Percentiles rank a stretch among this genome's conserved stretches.
These are phyloP conservation scores for Paratinospora sagittata DNA, from an alignment of 164 flowering plant species.

Conservation along the genomic window DNA sequence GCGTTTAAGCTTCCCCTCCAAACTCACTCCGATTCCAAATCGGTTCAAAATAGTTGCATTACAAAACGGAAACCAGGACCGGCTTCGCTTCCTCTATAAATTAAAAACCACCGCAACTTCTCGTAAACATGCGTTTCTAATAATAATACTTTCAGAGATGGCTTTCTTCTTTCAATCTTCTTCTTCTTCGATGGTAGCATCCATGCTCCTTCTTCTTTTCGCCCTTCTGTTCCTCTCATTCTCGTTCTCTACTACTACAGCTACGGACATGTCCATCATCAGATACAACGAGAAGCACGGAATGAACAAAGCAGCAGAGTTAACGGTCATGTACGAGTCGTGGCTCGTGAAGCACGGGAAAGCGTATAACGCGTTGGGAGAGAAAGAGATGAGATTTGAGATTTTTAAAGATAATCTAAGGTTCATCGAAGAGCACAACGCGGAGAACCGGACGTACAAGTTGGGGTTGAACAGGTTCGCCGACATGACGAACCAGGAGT, in stretches of 20 bases:
- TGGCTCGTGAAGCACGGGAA: too few relatives aligned
- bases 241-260: too few relatives aligned
- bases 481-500: constrained; percentile 47
- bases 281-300: constrained; percentile 38
- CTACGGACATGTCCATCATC: constrained; percentile 36
- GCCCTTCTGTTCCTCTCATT: constrained; percentile 15
- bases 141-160: background rate
- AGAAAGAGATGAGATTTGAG: constrained; percentile 57
- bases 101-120: background rate
- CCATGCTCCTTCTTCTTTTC: constrained; percentile 4
- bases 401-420: constrained; percentile 66
- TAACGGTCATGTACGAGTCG: constrained; percentile 44
- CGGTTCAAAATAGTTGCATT: too few relatives aligned
- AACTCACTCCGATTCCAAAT: background rate
- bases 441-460: constrained; percentile 30
- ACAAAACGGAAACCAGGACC: background rate
- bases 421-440: constrained; percentile 72
- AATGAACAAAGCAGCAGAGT: constrained; percentile 19
- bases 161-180: background rate
- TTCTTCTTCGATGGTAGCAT: background rate
- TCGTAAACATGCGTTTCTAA: background rate
- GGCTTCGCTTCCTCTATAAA: background rate
- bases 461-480: constrained; percentile 41
- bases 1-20: too few relatives aligned
- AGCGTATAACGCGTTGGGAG: constrained; percentile 59